These are phyloP conservation scores for Fusarium sp. DNA, from an alignment of 2,329 filamentous ascomycete genomes.

Conservation along the genomic window DNA sequence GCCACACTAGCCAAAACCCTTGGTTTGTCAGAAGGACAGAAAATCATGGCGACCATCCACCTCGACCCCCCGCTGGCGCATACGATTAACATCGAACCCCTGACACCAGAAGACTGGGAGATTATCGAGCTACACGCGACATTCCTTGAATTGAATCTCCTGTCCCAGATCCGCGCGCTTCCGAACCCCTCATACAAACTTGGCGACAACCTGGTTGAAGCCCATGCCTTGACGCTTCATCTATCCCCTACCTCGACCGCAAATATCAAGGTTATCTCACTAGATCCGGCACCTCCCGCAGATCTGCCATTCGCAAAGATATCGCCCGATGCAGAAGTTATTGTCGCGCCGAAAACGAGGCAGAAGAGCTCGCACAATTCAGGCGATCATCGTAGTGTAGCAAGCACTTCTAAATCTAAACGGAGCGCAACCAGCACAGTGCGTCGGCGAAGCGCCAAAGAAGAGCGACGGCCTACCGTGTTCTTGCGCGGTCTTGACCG, in stretches of 20 bases:
- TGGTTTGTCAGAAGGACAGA: slow-evolving; percentile 84
- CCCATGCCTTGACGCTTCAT: slow-evolving; percentile 90
- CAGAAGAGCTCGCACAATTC: slow-evolving; percentile 74
- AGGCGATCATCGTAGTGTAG: slow-evolving; percentile 84
- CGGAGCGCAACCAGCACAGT: slow-evolving; percentile 82
- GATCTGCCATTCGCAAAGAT: slow-evolving; percentile 89
- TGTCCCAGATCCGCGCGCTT: slow-evolving; percentile 91
- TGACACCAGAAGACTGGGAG: slow-evolving; percentile 97
- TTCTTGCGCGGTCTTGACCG: slow-evolving; percentile 87
- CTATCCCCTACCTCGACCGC: slow-evolving; percentile 96
- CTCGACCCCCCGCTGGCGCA: slow-evolving; percentile 91
- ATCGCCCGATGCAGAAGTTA: slow-evolving; percentile 93
- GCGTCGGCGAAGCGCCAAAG: slow-evolving; percentile 67
- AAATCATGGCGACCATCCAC: slow-evolving; percentile 79
- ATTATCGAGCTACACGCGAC: slow-evolving; percentile 98
- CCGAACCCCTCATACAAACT: slow-evolving; percentile 82
- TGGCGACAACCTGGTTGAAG: slow-evolving; percentile 63
- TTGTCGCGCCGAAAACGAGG: slow-evolving; percentile 93
- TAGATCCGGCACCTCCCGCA: slow-evolving; percentile 79
- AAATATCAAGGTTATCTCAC: slow-evolving; percentile 85
- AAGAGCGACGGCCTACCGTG: slow-evolving; percentile 75
- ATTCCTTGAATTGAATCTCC: slow-evolving; percentile 93
- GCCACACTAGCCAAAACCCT: slow-evolving; percentile 83
- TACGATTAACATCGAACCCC: slow-evolving; percentile 95
- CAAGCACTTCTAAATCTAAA: slow-evolving; percentile 83